Evolutionary conservation across 768 basidiomycete species (phyloP), one percentile per base, ranked within the genome.

Genomic region (Mycena haematopus): DNA sequence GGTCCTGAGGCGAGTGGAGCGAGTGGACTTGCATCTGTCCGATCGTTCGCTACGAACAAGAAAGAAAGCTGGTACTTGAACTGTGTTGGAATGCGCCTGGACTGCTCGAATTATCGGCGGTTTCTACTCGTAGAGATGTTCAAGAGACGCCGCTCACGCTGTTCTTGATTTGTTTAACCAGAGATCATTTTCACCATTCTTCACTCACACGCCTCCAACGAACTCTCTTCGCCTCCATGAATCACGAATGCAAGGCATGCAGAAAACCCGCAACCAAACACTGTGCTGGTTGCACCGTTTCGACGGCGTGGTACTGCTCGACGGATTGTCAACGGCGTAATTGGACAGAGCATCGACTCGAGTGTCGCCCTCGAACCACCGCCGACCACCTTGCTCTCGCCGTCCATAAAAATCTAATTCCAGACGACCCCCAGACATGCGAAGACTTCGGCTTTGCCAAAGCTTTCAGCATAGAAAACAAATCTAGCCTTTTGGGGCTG

Each of bases 401-500:
- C 13, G 68, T 66, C 24, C 46, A 65, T 21, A 9, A 55, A 36
- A 61, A 77, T 52, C 35, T 56, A 9, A 21, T 76, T 10, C 80
- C 78, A 6, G 66, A 70, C 7, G 65, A 79, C 62, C 33, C 54
- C 0, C 71, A 76, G 53, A 79, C 80, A 13, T 57, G 69, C 17
- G 29, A 64, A 25, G 78, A 79, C 56, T 80, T 75, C 57, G 78
- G 79, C 2, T 79, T 80, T 49, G 42, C 56, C 2, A 68, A 68
- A 10, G 72, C 71, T 1, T 40, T 68, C 19, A 60, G 65, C 4
- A 17, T 56, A 1, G 52, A 65, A 22, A 65, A 71, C 4, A 62
- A 55, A 27, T 38, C 46, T 10, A 66, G 66, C 8, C 68, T 79
- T 13, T 54, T 77, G 17, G 77, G 76, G 8, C 57, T 79, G 25